Evolutionary conservation across 352 stramenopile species (phyloP).

Genomic region (Globisporangium sylvaticum): DNA sequence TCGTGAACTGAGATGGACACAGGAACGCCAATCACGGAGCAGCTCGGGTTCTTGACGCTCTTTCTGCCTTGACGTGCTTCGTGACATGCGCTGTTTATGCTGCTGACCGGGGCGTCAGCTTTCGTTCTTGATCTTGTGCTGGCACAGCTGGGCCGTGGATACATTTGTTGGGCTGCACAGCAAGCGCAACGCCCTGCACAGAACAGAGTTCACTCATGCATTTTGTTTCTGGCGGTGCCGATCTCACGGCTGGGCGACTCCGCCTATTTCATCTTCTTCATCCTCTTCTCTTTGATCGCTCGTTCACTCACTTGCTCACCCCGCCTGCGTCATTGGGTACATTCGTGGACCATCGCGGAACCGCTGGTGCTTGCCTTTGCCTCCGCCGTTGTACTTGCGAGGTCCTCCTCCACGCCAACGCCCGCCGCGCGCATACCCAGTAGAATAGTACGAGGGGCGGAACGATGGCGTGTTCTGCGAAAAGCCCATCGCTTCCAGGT

Average conservation of each 20-base stretch:
- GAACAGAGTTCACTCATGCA: background rate
- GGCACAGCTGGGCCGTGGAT: background rate
- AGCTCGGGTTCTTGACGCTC: background rate
- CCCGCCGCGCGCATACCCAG: slow-evolving; percentile 41
- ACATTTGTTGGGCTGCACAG: background rate
- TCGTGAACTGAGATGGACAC: background rate
- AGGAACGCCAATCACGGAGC: background rate
- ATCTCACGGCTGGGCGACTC: background rate
- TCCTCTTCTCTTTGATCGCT: background rate
- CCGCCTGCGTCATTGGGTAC: slow-evolving; percentile 15
- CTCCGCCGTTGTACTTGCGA: slow-evolving; percentile 42
- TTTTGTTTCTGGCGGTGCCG: background rate
- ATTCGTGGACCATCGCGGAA: slow-evolving; percentile 19
- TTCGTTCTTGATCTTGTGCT: background rate
- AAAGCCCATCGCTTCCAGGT: slow-evolving; percentile 57
- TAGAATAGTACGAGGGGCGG: slow-evolving; percentile 39
- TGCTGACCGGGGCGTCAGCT: background rate
- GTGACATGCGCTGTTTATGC: background rate
- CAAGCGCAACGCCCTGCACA: background rate
- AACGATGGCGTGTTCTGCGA: slow-evolving; percentile 44
- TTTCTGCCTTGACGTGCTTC: background rate
- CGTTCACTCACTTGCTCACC: slow-evolving; percentile 8
- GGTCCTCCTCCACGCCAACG: slow-evolving; percentile 43
- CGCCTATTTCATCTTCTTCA: background rate
- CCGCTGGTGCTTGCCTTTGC: slow-evolving; percentile 35